Conservation (phyloP, 2,329 filamentous ascomycete genomes). For the Cyanodermella asteris region DNA sequence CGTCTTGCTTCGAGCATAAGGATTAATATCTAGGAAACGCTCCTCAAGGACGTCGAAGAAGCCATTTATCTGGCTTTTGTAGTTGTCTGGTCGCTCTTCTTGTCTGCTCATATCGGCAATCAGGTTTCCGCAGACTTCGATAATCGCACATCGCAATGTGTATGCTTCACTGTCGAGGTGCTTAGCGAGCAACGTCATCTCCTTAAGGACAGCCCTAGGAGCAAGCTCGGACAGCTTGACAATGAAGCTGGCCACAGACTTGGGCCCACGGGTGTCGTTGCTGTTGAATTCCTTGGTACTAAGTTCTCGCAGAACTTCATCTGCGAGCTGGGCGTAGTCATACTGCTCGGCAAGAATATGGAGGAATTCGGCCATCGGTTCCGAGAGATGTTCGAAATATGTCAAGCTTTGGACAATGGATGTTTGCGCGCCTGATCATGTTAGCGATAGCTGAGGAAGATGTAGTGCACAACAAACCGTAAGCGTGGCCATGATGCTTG, state of each 20-base stretch:
- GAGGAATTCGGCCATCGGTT: slow-evolving; percentile 96
- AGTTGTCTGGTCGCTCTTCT: slow-evolving; percentile 75
- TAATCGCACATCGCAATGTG: slow-evolving; percentile 75
- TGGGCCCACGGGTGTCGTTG: slow-evolving; percentile 85
- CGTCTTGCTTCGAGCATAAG: slow-evolving; percentile 76
- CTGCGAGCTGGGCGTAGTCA: slow-evolving; percentile 84
- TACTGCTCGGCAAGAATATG: slow-evolving; percentile 94
- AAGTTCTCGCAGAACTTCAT: slow-evolving; percentile 53
- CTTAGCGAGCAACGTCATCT: slow-evolving; percentile 88
- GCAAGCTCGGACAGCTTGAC: slow-evolving; percentile 81
- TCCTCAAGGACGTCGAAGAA: slow-evolving; percentile 96
- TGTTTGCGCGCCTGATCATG: slow-evolving; percentile 58
- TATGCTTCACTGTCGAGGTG: slow-evolving; percentile 92
- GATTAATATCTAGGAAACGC: slow-evolving; percentile 87
- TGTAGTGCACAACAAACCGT: slow-evolving; percentile 36
- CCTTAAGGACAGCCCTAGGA: slow-evolving; percentile 82
- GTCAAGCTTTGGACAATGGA: slow-evolving; percentile 94
- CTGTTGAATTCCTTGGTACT: slow-evolving; percentile 97
- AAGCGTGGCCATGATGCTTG: slow-evolving; percentile 93
- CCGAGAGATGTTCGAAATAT: slow-evolving; percentile 95
- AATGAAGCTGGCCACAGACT: slow-evolving; percentile 87
- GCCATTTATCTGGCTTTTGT: slow-evolving; percentile 84
- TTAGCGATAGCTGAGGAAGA: neutral
- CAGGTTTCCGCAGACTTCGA: slow-evolving; percentile 93
- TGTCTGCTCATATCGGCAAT: slow-evolving; percentile 76